Evolutionary conservation across 140 eudicot genomes (phyloP).

Genomic region (Flaveria floridana): DNA sequence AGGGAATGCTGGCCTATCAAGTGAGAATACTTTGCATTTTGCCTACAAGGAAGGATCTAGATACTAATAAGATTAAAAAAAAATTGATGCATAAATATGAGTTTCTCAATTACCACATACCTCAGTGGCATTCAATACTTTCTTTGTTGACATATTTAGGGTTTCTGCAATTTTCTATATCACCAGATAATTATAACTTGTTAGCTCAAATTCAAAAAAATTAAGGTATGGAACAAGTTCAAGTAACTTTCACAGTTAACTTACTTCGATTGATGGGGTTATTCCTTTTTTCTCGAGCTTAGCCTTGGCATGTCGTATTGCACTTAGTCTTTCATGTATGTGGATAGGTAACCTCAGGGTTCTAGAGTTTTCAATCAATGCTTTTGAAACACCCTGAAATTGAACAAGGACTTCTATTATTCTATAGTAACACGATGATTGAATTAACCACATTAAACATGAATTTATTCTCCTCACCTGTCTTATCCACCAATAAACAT

Average conservation of each 20-base stretch:
- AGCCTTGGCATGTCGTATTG: conserved; percentile 73
- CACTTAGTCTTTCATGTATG: conserved; percentile 79
- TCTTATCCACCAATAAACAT: conserved; percentile 99
- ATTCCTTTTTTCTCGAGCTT: conserved; percentile 82
- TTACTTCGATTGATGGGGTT: conserved; percentile 77
- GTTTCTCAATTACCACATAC: conserved; percentile 38
- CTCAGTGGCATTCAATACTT: conserved; percentile 92
- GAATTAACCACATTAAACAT: background rate
- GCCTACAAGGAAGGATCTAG: conserved; percentile 51
- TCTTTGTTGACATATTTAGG: conserved; percentile 80
- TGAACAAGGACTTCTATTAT: background rate
- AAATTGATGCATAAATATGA: background rate
- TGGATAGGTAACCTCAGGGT: conserved; percentile 82
- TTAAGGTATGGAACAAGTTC: background rate
- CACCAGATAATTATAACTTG: conserved; percentile 2
- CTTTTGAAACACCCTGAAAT: conserved; percentile 87
- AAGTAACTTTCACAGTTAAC: conserved; percentile 23
- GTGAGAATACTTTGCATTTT: conserved; percentile 70
- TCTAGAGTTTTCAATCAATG: conserved; percentile 75
- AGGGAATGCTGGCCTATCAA: conserved; percentile 82
- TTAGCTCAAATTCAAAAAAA: conserved; percentile 16
- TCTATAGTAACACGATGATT: conserved; percentile 20
- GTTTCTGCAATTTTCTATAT: conserved; percentile 74
- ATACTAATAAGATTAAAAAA: conserved; percentile 14
- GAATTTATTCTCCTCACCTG: conserved; percentile 55